These are phyloP conservation scores for Colletotrichum karsti DNA, from an alignment of 2,329 filamentous ascomycete species.

Conservation along the genomic window DNA sequence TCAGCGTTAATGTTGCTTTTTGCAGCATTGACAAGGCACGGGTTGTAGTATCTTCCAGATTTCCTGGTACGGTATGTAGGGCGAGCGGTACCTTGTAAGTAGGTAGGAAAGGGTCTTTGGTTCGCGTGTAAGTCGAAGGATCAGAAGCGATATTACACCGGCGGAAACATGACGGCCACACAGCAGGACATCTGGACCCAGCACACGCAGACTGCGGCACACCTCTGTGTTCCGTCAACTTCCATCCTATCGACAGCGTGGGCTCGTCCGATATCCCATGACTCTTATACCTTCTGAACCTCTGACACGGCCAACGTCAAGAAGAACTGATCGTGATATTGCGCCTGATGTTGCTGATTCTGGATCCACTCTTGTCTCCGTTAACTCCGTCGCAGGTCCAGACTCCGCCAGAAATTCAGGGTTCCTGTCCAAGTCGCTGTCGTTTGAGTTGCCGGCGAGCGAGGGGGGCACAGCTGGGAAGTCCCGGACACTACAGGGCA, in stretches of 20 bases:
- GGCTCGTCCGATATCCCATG: background rate
- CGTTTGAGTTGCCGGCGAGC: background rate
- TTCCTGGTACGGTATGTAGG: no score
- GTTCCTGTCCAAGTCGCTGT: slow-evolving; percentile 5
- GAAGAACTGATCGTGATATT: background rate
- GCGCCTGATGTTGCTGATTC: background rate
- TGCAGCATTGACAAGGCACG: no score
- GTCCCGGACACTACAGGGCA: background rate
- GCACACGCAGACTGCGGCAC: background rate
- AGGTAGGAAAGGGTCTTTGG: background rate
- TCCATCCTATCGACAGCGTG: background rate
- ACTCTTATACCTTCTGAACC: background rate
- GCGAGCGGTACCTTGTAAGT: no score
- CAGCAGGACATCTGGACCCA: background rate
- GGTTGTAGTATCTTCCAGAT: background rate
- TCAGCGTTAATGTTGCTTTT: no score
- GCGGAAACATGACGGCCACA: background rate
- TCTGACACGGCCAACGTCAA: background rate
- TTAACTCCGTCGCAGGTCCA: slow-evolving; percentile 24
- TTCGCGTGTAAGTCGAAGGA: background rate
- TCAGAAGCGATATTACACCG: background rate
- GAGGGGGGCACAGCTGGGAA: background rate
- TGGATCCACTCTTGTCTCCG: slow-evolving; percentile 8
- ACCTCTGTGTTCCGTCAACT: background rate
- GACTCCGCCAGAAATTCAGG: slow-evolving; percentile 11